Percentiles rank a stretch among this genome's conserved stretches.
Evolutionary conservation across 345 rosid species (phyloP).

Genomic region (Ailanthus altissimus): DNA sequence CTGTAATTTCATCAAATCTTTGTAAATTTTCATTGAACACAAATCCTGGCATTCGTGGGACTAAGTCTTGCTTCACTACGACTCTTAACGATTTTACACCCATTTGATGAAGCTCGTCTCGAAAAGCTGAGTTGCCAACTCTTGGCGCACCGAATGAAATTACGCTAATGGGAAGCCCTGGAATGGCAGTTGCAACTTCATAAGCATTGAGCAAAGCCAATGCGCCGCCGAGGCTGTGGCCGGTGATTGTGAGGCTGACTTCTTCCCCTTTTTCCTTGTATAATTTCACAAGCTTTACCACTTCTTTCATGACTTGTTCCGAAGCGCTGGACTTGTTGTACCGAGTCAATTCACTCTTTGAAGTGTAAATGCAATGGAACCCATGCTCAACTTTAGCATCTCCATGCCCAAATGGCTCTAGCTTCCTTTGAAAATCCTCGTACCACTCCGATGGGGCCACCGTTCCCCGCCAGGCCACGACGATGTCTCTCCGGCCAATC

Average conservation of each 20-base stretch:
- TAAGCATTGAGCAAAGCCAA: conserved; percentile 46
- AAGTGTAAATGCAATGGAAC: conserved; percentile 45
- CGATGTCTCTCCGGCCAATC: conserved; percentile 49
- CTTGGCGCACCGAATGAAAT: conserved; percentile 44
- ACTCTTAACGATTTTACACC: conserved; percentile 43
- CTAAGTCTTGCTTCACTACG: conserved; percentile 43
- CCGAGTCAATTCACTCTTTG: conserved; percentile 33
- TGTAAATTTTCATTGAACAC: conserved; percentile 37
- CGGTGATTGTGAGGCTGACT: conserved; percentile 44
- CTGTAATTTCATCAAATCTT: conserved; percentile 35
- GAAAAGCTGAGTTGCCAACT: conserved; percentile 45
- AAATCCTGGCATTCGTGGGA: conserved; percentile 46
- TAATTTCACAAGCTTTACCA: conserved; percentile 28
- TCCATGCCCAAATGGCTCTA: conserved; percentile 31
- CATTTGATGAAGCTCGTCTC: conserved; percentile 29
- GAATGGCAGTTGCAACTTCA: conserved; percentile 31
- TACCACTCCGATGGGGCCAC: conserved; percentile 44
- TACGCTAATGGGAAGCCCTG: conserved; percentile 28
- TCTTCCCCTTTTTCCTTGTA: conserved; percentile 36
- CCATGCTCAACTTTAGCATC: conserved; percentile 39
- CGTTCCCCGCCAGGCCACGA: conserved; percentile 49
- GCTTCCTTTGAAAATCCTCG: conserved; percentile 33
- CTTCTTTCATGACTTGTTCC: conserved; percentile 45
- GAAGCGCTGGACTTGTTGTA: conserved; percentile 51
- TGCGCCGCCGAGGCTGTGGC: conserved; percentile 53